Percentiles rank a stretch among this genome's conserved stretches.
Evolutionary conservation across 257 asterid species (phyloP).

Genomic region (Solanum commersonii): DNA sequence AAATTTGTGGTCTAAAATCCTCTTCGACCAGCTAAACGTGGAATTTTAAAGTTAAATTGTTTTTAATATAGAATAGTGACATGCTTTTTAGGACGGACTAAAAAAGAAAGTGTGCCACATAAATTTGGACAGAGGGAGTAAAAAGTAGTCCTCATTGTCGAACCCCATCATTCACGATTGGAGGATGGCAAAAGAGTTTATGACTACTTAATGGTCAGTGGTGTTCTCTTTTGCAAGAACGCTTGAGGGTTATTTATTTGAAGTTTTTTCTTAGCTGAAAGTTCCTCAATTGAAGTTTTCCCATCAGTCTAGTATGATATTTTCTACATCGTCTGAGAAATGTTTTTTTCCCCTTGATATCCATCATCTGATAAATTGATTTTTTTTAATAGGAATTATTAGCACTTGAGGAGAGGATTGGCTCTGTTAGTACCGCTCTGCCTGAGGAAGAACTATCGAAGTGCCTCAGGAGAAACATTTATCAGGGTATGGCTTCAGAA

Average conservation of each 20-base stretch:
- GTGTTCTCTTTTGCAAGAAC: not conserved
- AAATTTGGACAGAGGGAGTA: not conserved
- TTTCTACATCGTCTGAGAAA: not conserved
- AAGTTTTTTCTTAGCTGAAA: not conserved
- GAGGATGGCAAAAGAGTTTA: not conserved
- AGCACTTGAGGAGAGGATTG: slow-evolving; percentile 91
- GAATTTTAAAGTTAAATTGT: too few species aligned
- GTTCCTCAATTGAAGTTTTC: not conserved
- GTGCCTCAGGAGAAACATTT: slow-evolving; percentile 44
- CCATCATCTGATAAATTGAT: not conserved
- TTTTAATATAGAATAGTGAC: not conserved
- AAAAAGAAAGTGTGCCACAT: not conserved
- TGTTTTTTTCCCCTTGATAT: not conserved
- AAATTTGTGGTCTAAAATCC: not conserved
- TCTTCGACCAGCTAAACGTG: not conserved
- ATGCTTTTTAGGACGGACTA: not conserved
- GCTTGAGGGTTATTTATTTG: not conserved
- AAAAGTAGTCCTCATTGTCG: not conserved
- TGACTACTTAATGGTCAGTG: not conserved
- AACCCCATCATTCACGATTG: not conserved
- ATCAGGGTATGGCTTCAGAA: slow-evolving; percentile 18
- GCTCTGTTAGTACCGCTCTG: slow-evolving; percentile 82
- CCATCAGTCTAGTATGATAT: not conserved
- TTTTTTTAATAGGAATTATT: slow-evolving; percentile 55
- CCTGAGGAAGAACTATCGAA: slow-evolving; percentile 63